Evolutionary conservation across 2,329 filamentous ascomycete genomes (phyloP).

Genomic region (Elsinoe perseae): DNA sequence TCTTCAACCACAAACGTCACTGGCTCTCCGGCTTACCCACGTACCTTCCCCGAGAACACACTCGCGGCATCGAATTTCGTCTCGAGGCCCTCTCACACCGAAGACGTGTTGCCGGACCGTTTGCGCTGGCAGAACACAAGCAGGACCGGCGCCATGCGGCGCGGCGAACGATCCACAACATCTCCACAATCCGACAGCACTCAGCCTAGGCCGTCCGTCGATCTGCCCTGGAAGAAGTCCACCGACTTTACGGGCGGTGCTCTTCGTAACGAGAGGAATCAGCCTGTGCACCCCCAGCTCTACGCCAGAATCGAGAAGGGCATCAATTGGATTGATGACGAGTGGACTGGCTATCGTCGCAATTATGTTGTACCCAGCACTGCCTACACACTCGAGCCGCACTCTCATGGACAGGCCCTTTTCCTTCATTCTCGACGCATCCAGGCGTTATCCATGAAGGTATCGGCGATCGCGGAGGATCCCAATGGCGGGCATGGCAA

Average conservation of each 20-base stretch:
- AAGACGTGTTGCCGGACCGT: not conserved
- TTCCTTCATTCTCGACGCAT: conserved; percentile 55
- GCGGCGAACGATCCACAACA: not conserved
- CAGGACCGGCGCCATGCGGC: not conserved
- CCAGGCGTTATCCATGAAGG: conserved; percentile 70
- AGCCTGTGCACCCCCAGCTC: conserved; percentile 59
- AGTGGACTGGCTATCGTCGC: conserved; percentile 87
- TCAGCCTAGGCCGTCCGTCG: not conserved
- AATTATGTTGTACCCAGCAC: conserved; percentile 87
- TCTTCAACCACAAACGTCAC: not conserved
- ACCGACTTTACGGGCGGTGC: not conserved
- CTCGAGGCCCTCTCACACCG: not conserved
- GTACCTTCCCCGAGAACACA: not conserved
- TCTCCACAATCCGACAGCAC: not conserved
- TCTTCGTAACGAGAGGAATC: not conserved
- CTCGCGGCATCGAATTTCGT: not conserved
- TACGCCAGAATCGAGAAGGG: conserved; percentile 79
- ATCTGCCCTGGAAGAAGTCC: conserved; percentile 1
- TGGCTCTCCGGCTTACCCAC: not conserved
- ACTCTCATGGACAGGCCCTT: conserved; percentile 47
- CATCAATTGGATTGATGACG: conserved; percentile 69
- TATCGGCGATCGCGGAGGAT: conserved; percentile 69
- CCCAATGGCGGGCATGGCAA: conserved; percentile 59
- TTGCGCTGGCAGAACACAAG: not conserved
- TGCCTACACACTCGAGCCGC: conserved; percentile 64